Evolutionary conservation across 1,284 basidiomycete species (phyloP).

Genomic region (Fomitopsis pinicola): DNA sequence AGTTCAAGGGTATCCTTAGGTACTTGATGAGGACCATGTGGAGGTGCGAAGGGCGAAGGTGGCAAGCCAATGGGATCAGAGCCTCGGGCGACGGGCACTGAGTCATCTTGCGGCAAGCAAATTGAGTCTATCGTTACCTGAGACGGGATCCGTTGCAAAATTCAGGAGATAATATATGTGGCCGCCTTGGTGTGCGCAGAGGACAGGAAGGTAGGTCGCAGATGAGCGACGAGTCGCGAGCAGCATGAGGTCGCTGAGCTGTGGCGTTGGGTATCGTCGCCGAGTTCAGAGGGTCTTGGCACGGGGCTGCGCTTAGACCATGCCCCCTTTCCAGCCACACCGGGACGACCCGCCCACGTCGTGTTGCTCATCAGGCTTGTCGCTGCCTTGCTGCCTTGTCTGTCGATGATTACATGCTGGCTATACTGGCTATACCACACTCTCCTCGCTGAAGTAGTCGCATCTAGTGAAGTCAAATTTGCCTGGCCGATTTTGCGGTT

Average conservation of each 20-base stretch:
- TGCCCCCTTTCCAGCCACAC: not conserved
- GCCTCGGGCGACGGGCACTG: too few species aligned
- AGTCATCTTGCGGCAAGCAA: too few species aligned
- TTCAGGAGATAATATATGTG: too few species aligned
- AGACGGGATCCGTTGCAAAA: too few species aligned
- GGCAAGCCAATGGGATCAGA: too few species aligned
- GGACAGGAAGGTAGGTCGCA: not conserved
- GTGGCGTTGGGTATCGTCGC: not conserved
- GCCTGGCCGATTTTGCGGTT: not conserved
- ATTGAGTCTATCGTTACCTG: too few species aligned
- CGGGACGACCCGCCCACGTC: not conserved
- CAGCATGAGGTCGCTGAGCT: not conserved
- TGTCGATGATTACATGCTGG: not conserved
- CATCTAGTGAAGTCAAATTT: not conserved
- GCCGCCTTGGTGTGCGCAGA: too few species aligned
- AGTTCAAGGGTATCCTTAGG: too few species aligned
- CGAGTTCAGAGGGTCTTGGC: not conserved
- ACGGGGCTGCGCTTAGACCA: slow-evolving; percentile 1
- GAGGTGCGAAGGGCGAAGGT: too few species aligned
- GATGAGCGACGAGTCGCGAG: not conserved
- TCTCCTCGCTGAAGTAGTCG: not conserved
- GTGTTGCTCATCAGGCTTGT: not conserved
- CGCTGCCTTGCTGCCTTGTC: not conserved
- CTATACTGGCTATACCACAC: too few species aligned
- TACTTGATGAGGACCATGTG: too few species aligned